A percentile compares a stretch with the other conserved stretches of the same genome.
Conservation (phyloP, 2,329 filamentous ascomycete genomes). For the Nectriaceae sp. region DNA sequence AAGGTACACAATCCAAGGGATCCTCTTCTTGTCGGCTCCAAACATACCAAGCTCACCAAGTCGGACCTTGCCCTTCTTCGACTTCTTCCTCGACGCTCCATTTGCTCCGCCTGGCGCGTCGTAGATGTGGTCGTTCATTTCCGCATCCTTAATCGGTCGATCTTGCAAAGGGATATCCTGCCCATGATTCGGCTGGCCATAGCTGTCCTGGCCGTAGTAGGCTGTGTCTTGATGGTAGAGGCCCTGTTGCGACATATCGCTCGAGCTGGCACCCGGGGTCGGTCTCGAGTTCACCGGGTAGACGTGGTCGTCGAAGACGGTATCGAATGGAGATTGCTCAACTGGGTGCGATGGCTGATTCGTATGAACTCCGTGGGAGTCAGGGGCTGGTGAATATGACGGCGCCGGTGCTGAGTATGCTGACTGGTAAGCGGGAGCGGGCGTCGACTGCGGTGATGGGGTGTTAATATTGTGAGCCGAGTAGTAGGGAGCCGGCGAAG, state of each 20-base stretch:
- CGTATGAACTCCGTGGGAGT: conserved; percentile 27
- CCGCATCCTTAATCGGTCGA: conserved; percentile 44
- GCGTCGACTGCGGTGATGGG: conserved; percentile 42
- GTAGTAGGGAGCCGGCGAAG: conserved; percentile 45
- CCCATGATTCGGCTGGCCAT: neutral
- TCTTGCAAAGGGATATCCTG: conserved; percentile 58
- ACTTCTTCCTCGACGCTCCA: conserved; percentile 29
- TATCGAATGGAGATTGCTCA: conserved; percentile 60
- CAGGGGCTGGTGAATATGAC: conserved; percentile 20
- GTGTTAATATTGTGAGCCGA: conserved; percentile 39
- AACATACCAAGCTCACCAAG: conserved; percentile 63
- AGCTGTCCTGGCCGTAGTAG: conserved; percentile 53
- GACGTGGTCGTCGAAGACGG: conserved; percentile 67
- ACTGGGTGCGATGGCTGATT: conserved; percentile 34
- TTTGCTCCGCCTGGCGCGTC: conserved; percentile 47
- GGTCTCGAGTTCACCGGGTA: conserved; percentile 57
- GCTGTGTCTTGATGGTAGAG: conserved; percentile 54
- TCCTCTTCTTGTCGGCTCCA: conserved; percentile 54
- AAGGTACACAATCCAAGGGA: conserved; percentile 81
- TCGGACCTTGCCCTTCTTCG: conserved; percentile 49
- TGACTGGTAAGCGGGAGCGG: conserved; percentile 38
- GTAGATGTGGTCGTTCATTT: conserved; percentile 61
- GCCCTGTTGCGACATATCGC: conserved; percentile 38
- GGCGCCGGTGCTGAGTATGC: conserved; percentile 16
- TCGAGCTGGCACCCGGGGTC: conserved; percentile 37